Percentiles rank a stretch among this genome's conserved stretches.
Conservation (phyloP, 1,139 yeast genomes). For the Citeromyces hawaiiensis region DNA sequence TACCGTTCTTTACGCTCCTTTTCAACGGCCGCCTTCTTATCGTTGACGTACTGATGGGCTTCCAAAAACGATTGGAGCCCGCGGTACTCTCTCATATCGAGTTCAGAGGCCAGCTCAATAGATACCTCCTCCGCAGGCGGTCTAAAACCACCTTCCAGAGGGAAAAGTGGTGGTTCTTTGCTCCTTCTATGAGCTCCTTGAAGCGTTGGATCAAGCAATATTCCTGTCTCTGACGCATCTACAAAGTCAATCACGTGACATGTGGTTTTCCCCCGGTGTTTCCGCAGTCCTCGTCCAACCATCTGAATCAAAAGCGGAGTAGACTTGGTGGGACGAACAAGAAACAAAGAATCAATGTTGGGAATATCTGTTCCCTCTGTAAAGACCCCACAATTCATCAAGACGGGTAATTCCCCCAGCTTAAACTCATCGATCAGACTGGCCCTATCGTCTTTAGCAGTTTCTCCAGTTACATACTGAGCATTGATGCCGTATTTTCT, state of each 20-base stretch:
- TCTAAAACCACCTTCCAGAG: neutral
- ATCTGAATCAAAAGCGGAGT: conserved; percentile 64
- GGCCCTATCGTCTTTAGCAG: conserved; percentile 38
- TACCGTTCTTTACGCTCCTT: neutral
- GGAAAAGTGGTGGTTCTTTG: conserved; percentile 1
- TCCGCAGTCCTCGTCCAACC: conserved; percentile 82
- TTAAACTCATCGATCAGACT: conserved; percentile 44
- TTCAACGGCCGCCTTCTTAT: neutral
- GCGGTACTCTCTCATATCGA: neutral
- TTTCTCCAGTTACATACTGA: conserved; percentile 59
- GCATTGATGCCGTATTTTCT: conserved; percentile 53
- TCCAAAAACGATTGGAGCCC: conserved; percentile 1
- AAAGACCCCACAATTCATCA: conserved; percentile 80
- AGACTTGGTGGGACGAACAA: conserved; percentile 77
- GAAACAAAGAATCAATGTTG: conserved; percentile 65
- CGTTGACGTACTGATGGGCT: neutral
- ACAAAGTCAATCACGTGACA: conserved; percentile 77
- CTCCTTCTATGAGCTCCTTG: conserved; percentile 20
- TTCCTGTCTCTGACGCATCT: conserved; percentile 42
- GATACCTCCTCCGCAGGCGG: neutral
- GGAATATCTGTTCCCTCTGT: conserved; percentile 97
- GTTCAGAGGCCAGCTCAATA: neutral
- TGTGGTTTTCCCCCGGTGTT: conserved; percentile 41
- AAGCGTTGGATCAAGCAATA: conserved; percentile 49
- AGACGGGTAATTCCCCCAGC: conserved; percentile 49